Conservation (phyloP, 306 rosid genomes). For the Styphnolobium japonicum region DNA sequence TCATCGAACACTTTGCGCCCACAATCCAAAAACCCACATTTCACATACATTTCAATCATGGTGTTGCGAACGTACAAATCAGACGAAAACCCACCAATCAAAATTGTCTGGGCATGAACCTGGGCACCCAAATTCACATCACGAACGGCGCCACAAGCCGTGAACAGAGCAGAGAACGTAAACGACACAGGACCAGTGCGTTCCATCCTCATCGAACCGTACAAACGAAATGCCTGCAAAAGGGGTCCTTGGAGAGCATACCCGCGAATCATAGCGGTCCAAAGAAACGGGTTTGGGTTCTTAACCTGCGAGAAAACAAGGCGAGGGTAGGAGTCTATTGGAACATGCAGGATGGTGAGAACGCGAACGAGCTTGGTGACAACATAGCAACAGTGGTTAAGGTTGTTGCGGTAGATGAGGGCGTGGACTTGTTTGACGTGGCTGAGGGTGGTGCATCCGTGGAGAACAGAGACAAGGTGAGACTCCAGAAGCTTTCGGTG, state of each 20-base stretch:
- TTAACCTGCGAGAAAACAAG: slow-evolving; percentile 58
- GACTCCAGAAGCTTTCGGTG: slow-evolving; percentile 42
- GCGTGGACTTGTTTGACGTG: slow-evolving; percentile 66
- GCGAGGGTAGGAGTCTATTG: slow-evolving; percentile 52
- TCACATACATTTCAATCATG: slow-evolving; percentile 69
- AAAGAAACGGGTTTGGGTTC: slow-evolving; percentile 73
- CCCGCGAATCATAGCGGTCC: slow-evolving; percentile 81
- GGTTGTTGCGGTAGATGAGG: slow-evolving; percentile 43
- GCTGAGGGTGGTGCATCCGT: slow-evolving; percentile 36
- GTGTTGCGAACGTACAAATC: slow-evolving; percentile 73
- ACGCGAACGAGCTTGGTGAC: slow-evolving; percentile 68
- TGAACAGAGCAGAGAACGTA: slow-evolving; percentile 71
- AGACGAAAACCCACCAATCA: slow-evolving; percentile 63
- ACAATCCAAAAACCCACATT: slow-evolving; percentile 46
- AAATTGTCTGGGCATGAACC: slow-evolving; percentile 67
- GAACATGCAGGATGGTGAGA: slow-evolving; percentile 44
- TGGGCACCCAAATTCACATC: slow-evolving; percentile 50
- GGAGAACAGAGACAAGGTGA: slow-evolving; percentile 36
- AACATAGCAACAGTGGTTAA: slow-evolving; percentile 60
- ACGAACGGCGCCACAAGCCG: slow-evolving; percentile 41
- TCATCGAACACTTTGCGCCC: slow-evolving; percentile 78
- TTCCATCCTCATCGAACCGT: slow-evolving; percentile 47
- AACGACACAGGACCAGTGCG: slow-evolving; percentile 58
- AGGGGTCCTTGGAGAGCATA: slow-evolving; percentile 50
- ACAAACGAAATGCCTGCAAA: slow-evolving; percentile 42